phyloP scores from a whole-genome alignment of 371 early-diverging fungal species.

The Zopfochytrium polystomum region DNA sequence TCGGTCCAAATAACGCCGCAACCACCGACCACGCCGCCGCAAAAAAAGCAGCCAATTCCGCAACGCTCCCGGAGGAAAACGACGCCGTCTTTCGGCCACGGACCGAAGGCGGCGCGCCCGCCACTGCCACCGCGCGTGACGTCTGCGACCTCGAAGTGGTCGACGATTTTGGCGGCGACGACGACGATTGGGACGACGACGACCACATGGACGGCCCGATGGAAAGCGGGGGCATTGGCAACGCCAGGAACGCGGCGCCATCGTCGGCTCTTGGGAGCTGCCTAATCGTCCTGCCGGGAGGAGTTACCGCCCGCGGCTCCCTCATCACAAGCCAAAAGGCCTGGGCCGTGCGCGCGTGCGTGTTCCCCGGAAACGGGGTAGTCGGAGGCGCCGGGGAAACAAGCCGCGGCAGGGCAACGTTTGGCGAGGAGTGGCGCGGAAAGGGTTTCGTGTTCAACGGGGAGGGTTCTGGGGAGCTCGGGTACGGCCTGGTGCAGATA shows the following conservation, averaged over 20 bases:
- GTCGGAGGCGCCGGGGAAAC: conserved; percentile 11
- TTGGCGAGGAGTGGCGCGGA: conserved; percentile 43
- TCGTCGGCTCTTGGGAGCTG: not conserved
- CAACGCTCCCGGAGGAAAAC: not conserved
- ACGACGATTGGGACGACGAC: conserved; percentile 7
- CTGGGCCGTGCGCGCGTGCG: conserved; percentile 9
- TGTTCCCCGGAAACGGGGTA: conserved; percentile 21
- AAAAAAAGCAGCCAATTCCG: not conserved
- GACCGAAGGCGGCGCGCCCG: not conserved
- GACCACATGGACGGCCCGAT: conserved; percentile 4
- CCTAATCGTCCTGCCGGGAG: too few species aligned
- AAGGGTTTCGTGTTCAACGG: conserved; percentile 41
- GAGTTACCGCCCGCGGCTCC: conserved; percentile 14
- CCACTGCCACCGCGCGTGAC: not conserved
- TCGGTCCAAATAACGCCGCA: not conserved
- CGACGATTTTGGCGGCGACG: conserved; percentile 27
- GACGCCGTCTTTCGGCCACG: not conserved
- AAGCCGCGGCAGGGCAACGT: conserved; percentile 13
- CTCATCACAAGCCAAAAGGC: conserved; percentile 21
- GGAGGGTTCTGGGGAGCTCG: conserved; percentile 18
- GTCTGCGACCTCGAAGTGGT: conserved; percentile 23
- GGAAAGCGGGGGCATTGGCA: not conserved
- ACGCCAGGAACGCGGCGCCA: not conserved
- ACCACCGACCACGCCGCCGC: not conserved
- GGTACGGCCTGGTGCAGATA: conserved; percentile 45